Base-by-base conservation (phyloP, 2,329 filamentous ascomycete species). In the Eutypa lata region DNA sequence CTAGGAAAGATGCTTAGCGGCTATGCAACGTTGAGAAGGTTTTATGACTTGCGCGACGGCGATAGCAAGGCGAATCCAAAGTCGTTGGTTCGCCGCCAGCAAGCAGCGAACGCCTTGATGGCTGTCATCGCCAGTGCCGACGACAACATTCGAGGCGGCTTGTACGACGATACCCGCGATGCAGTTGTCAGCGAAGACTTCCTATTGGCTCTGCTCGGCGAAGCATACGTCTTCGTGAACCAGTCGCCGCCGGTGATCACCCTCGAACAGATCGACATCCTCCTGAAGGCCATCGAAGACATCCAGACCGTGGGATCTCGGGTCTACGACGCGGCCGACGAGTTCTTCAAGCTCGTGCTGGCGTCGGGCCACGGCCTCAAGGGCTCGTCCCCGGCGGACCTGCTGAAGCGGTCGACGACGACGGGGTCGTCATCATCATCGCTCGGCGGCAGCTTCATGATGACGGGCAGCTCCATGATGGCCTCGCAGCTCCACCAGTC, bases 171-270 rank as follows among this genome's bases (percentile, higher is more conserved):
- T 22, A 81, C 83, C 18, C 83, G 89, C 13, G 89, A 92, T 64
- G 86, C 90, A 0, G 90, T 96, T 7, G 88, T 97, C 18, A 90
- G 90, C 61, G 89, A 95, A 57, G 93, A 97, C 62, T 92, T 92
- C 49, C 73, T 97, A 21, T 77, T 97, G 8, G 85, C 88, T 3
- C 77, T 97, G 14, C 79, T 97, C 1, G 92, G 91, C 49, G 93
- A 97, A 72, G 85, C 87, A 0, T 82, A 93, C 3, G 82, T 90
- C 1, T 90, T 96, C 56, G 76, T 95, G 55, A 83, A 86, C 63
- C 76, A 84, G 59, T 66, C 67, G 11, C 70, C 73, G 0, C 63
- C 71, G 1, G 63, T 85, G n/a, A 76, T 96, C 48, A 84, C 81
- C 0, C 78, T 88, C 6, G 78, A 83, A 18, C 89, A 96, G 65